These are phyloP conservation scores for Hymenoscyphus infarciens DNA, from an alignment of 2,329 filamentous ascomycete species.

Conservation along the genomic window DNA sequence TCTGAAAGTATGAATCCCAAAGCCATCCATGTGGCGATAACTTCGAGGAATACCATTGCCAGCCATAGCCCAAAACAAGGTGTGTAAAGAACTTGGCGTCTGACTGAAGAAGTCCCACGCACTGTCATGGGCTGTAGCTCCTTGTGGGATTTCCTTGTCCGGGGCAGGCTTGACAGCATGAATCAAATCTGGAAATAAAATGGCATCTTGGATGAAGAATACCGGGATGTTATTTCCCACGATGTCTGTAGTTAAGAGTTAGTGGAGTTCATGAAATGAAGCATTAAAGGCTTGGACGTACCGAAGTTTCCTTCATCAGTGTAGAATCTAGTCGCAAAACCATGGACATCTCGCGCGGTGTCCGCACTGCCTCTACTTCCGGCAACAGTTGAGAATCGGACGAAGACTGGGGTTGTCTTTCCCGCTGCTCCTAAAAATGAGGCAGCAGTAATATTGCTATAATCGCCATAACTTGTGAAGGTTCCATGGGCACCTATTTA, in stretches of 20 bases:
- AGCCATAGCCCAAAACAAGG: constrained; percentile 41
- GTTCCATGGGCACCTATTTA: constrained; percentile 57
- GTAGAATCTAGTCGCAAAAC: constrained; percentile 58
- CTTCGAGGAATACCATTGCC: constrained; percentile 47
- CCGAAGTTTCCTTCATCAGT: constrained; percentile 50
- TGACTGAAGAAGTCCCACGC: constrained; percentile 43
- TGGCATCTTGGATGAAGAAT: constrained; percentile 47
- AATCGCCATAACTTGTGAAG: constrained; percentile 64
- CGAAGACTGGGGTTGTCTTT: constrained; percentile 61
- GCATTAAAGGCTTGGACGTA: constrained; percentile 36
- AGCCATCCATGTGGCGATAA: constrained; percentile 44
- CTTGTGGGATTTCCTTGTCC: constrained; percentile 37
- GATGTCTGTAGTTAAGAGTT: constrained; percentile 35
- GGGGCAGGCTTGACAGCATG: constrained; percentile 43
- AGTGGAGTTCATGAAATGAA: neutral
- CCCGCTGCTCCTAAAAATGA: constrained; percentile 56
- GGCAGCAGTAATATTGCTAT: constrained; percentile 63
- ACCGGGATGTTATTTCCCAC: constrained; percentile 44
- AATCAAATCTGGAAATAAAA: constrained; percentile 46
- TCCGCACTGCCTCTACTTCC: constrained; percentile 67
- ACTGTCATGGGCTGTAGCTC: constrained; percentile 36
- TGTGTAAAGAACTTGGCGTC: constrained; percentile 38
- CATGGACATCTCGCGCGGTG: constrained; percentile 67
- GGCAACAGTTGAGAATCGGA: constrained; percentile 73
- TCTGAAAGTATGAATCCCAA: constrained; percentile 46